Base-by-base conservation (phyloP, 1,284 basidiomycete species). In the Bjerkandera adusta region DNA sequence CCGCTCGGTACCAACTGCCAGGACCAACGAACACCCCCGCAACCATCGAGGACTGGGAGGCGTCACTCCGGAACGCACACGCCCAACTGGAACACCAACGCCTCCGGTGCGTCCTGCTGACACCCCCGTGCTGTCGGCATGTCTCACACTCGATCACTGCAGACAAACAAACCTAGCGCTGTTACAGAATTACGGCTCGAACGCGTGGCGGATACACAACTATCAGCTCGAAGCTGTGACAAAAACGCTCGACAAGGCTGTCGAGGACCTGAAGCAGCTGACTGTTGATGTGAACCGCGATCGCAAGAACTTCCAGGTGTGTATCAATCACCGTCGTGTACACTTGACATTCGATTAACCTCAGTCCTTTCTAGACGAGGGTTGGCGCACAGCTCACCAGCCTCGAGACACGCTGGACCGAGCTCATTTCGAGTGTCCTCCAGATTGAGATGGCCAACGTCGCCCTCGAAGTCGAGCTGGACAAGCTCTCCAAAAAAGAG, bases 381-480 rank as follows among this genome's bases (percentile, higher is more conserved):
- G 69, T 83, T 15, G 93, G 92, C 35, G 75, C 78, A 44, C 86
- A 89, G 57, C 68, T 96, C 50, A 86, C 80, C n/a, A 69, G 79
- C 8, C 69, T 94, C 42, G 91, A 95, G 66, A 87, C 80, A 42
- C 77, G 83, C 45, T 96, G 93, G 93, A 92, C 87, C 8, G 89
- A 92, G 63, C 73, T 94, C 33, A 85, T 96, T 49, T 92, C 89
- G 33, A 87, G 79, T 57, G 85, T 92, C 25, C 67, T 96, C 53
- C 91, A 95, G 66, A 86, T 95, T 55, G 91, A 94, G 71, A 84
- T 96, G 72, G 93, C 91, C n/a, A 94, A 92, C 61, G 75, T 88
- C 27, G 88, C 89, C 15, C 67, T 92, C 52, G 88, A 90, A 58
- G 79, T 72, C 6, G 88, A 94, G 59, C 71, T 92, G 40, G 77